These are phyloP conservation scores for Euphorbia corollata DNA, from an alignment of 441 rosid genomes.

Conservation along the genomic window DNA sequence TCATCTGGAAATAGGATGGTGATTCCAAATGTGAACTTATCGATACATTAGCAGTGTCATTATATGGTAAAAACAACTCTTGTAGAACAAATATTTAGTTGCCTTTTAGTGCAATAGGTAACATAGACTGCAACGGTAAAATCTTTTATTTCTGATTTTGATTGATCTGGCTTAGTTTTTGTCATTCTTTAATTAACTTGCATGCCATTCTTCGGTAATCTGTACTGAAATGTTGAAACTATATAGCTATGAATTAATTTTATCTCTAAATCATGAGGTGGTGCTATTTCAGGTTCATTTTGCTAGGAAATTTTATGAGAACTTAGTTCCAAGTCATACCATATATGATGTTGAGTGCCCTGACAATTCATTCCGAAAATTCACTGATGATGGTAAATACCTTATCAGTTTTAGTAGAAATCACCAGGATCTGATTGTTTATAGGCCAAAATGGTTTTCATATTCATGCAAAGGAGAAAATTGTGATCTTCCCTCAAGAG, in stretches of 20 bases:
- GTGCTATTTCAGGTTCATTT: slow-evolving; percentile 55
- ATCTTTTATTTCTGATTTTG: neutral
- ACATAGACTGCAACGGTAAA: neutral
- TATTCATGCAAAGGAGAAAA: slow-evolving; percentile 59
- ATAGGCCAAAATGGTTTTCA: slow-evolving; percentile 78
- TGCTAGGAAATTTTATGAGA: slow-evolving; percentile 81
- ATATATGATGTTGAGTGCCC: slow-evolving; percentile 83
- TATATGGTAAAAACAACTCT: neutral
- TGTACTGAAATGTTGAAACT: neutral
- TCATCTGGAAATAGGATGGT: neutral
- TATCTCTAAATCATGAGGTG: slow-evolving; percentile 15
- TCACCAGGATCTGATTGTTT: slow-evolving; percentile 76
- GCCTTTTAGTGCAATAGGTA: neutral
- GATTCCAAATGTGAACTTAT: neutral
- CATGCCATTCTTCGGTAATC: neutral
- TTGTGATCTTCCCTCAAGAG: slow-evolving; percentile 58
- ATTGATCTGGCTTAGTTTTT: neutral
- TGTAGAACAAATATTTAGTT: neutral
- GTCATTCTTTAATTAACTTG: neutral
- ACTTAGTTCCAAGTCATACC: slow-evolving; percentile 76
- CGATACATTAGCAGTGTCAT: neutral
- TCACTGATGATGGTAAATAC: slow-evolving; percentile 90
- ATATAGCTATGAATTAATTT: neutral
- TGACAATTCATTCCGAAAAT: slow-evolving; percentile 79
- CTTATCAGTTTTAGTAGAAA: slow-evolving; percentile 85